phyloP scores from a whole-genome alignment of 768 basidiomycete genomes.

The Trametes sanguinea region DNA sequence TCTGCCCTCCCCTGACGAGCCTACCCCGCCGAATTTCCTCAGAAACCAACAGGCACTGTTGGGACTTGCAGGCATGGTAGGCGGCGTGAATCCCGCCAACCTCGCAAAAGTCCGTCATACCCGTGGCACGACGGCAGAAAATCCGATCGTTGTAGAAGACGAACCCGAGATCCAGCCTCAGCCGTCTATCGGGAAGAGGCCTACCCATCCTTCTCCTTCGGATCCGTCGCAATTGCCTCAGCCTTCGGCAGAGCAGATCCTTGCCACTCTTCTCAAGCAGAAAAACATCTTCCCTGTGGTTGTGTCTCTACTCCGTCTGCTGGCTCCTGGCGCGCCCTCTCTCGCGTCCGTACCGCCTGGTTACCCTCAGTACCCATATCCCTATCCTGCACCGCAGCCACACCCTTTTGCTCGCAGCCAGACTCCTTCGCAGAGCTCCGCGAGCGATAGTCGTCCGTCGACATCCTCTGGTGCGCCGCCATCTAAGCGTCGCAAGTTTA shows the following conservation, averaged over 20 bases:
- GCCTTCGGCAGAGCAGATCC: constrained; percentile 59
- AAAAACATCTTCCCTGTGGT: constrained; percentile 69
- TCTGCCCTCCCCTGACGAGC: constrained; percentile 62
- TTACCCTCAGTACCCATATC: constrained; percentile 7
- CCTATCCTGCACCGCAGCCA: neutral
- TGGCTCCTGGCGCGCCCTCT: constrained; percentile 41
- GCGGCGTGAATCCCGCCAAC: constrained; percentile 60
- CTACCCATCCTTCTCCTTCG: constrained; percentile 33
- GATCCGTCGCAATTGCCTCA: constrained; percentile 47
- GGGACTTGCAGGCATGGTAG: constrained; percentile 71
- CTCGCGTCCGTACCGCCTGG: constrained; percentile 10
- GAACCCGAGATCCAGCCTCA: constrained; percentile 29
- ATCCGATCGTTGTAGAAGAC: constrained; percentile 76
- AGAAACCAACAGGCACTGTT: constrained; percentile 73
- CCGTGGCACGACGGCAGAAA: constrained; percentile 54
- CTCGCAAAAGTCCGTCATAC: constrained; percentile 42
- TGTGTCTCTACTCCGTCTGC: constrained; percentile 59
- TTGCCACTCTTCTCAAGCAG: constrained; percentile 59
- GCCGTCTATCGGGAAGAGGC: constrained; percentile 31
- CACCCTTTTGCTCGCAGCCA: neutral
- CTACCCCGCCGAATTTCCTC: constrained; percentile 66
- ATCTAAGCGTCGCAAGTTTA: constrained; percentile 63
- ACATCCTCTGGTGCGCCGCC: constrained; percentile 30
- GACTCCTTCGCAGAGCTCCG: constrained; percentile 4
- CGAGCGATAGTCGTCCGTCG: neutral